Base-by-base conservation (phyloP, 257 asterid species). In the Datura wrightii region DNA sequence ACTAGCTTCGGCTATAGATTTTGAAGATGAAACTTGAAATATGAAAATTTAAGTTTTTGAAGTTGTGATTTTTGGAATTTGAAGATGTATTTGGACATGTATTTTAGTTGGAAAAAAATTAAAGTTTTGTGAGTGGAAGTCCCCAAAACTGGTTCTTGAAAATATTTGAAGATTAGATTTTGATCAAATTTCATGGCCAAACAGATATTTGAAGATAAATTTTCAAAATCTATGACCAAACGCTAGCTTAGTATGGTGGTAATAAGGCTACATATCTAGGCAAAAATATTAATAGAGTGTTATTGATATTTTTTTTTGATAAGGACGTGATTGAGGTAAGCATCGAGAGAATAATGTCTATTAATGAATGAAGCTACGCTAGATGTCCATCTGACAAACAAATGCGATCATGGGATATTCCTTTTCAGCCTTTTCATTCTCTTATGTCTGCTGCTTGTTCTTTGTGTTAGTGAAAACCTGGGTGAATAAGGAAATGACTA, bases 241-340 rank as follows among this genome's bases (percentile, higher is more conserved):
- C 31, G 31, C 31, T 24, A 24, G 31, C 31, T 24, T 24, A 24
- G 9, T 13, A 53, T 2, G 31, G 46, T 6, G 82, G 62, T 31
- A 76, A 50, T 7, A 31, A 48, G 62, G 13, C 4, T 13, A 76
- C 48, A 74, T 24, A 31, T 50, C 62, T 76, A 76, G 82, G 63
- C 58, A 34, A 31, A 46, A 13, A 52, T 31, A 19, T 46, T 24
- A 13, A 60, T 15, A 60, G 19, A 74, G 19, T 14, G 79, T 70
- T 4, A 18, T 15, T 37, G 48, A 6, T 65, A 7, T 52, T 52
- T 55, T 16, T 65, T 66, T 67, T 66, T 37, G 1, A 15, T 3
- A 15, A 67, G 76, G 78, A 74, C 13, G 16, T 48, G 60, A 48
- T 48, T 52, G 31, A 76, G 24, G 62, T 50, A 50, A 76, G 81